phyloP scores from a whole-genome alignment of 352 stramenopile species.

The Phytopythium vexans region DNA sequence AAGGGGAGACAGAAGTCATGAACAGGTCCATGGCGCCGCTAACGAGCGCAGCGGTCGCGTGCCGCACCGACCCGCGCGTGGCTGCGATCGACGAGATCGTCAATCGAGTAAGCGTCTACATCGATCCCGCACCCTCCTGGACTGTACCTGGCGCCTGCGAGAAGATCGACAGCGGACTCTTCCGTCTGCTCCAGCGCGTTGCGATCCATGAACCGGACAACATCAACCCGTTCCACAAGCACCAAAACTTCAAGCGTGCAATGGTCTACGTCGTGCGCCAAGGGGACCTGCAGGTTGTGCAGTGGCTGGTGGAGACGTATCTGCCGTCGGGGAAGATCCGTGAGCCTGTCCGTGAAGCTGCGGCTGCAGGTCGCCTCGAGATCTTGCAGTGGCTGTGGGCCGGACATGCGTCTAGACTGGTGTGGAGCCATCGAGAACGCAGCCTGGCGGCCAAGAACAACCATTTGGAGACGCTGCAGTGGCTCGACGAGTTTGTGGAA shows the following conservation, averaged over 20 bases:
- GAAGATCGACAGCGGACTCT: conserved; percentile 16
- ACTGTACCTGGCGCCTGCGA: too few relatives aligned
- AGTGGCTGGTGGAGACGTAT: conserved; percentile 6
- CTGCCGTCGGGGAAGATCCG: conserved; percentile 12
- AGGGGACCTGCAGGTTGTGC: conserved; percentile 1
- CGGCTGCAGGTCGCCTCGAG: conserved; percentile 7
- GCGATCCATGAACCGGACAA: conserved; percentile 4
- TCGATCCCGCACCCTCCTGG: too few relatives aligned
- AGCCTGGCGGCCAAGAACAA: conserved; percentile 7
- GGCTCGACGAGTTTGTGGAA: neutral
- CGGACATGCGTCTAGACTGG: neutral
- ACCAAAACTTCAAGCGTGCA: conserved; percentile 11
- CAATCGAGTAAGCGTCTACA: too few relatives aligned
- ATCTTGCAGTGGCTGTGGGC: conserved; percentile 6
- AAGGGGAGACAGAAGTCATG: too few relatives aligned
- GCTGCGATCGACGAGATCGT: too few relatives aligned
- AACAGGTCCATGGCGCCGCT: too few relatives aligned
- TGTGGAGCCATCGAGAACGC: conserved; percentile 5
- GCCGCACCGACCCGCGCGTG: too few relatives aligned
- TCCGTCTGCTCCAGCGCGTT: conserved; percentile 3
- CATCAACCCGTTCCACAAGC: conserved; percentile 6
- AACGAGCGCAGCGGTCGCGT: too few relatives aligned
- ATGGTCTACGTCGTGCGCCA: conserved; percentile 9
- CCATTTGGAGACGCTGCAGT: conserved; percentile 2
- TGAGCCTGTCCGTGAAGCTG: conserved; percentile 15